Percentiles rank a stretch among this genome's conserved stretches.
phyloP scores from a whole-genome alignment of 2,329 filamentous ascomycete genomes.

The Ampelomyces quisqualis region DNA sequence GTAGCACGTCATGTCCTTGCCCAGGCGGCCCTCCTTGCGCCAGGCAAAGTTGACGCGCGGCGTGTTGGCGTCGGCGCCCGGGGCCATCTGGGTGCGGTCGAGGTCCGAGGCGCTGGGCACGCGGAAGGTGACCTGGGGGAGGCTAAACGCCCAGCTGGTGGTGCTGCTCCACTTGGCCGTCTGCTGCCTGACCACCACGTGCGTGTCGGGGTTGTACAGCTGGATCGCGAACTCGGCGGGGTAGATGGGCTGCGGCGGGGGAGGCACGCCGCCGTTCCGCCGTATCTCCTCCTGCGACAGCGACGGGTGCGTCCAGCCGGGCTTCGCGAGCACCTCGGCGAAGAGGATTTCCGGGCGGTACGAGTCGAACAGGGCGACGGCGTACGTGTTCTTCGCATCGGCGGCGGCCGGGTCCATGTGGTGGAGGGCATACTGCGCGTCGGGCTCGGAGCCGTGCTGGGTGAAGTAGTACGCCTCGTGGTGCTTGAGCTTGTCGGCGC shows the following conservation, averaged over 20 bases:
- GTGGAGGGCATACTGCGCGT: slow-evolving; percentile 76
- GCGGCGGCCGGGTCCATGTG: slow-evolving; percentile 71
- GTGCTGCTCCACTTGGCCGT: slow-evolving; percentile 77
- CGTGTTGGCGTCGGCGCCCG: slow-evolving; percentile 52
- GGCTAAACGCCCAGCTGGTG: slow-evolving; percentile 86
- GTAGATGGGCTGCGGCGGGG: slow-evolving; percentile 68
- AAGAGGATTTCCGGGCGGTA: slow-evolving; percentile 79
- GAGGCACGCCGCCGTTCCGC: slow-evolving; percentile 63
- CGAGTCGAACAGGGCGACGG: slow-evolving; percentile 79
- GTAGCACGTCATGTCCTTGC: slow-evolving; percentile 85
- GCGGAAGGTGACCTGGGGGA: slow-evolving; percentile 82
- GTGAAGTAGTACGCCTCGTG: slow-evolving; percentile 57
- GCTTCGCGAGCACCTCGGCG: slow-evolving; percentile 79
- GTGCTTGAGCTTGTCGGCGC: slow-evolving; percentile 53
- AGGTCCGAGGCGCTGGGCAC: slow-evolving; percentile 75
- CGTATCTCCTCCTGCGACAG: slow-evolving; percentile 80
- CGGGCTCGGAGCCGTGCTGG: slow-evolving; percentile 77
- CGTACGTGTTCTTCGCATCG: slow-evolving; percentile 78
- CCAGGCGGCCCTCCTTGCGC: slow-evolving; percentile 83
- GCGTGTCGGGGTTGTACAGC: slow-evolving; percentile 91
- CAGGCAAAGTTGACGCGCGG: slow-evolving; percentile 84
- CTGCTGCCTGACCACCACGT: slow-evolving; percentile 68
- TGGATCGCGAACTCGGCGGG: slow-evolving; percentile 80
- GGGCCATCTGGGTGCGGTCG: slow-evolving; percentile 69
- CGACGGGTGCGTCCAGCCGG: slow-evolving; percentile 81